phyloP scores from a whole-genome alignment of 2,329 filamentous ascomycete genomes.

The Colletotrichum tropicale region DNA sequence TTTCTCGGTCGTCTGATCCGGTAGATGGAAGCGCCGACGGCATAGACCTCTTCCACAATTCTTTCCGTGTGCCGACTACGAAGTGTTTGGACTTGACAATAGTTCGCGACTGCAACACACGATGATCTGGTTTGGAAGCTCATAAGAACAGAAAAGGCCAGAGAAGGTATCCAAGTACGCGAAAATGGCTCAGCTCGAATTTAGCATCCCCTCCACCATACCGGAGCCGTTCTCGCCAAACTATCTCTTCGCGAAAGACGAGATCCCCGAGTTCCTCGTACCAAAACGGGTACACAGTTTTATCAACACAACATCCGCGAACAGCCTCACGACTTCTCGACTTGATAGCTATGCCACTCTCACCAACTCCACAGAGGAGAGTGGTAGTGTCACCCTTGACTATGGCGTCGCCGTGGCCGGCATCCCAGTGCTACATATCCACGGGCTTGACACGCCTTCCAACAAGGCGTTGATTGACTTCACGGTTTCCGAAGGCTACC shows the following conservation, averaged over 20 bases:
- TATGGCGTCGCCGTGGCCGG: neutral
- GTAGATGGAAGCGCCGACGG: neutral
- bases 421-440: neutral
- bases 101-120: neutral
- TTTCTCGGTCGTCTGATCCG: neutral
- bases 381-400: neutral
- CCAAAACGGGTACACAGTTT: neutral
- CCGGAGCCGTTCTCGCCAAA: neutral
- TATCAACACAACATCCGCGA: neutral
- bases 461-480: neutral
- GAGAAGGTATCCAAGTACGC: neutral
- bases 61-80: neutral
- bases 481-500: neutral
- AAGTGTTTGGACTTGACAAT: neutral
- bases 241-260: neutral
- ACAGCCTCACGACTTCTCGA: neutral
- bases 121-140: neutral
- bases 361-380: neutral
- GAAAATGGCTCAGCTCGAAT: neutral
- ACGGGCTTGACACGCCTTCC: neutral
- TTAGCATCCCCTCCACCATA: neutral
- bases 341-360: neutral
- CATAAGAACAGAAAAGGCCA: neutral
- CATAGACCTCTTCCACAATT: neutral
- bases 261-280: neutral